Evolutionary conservation across 139 green algal genomes (phyloP), one percentile per base, ranked within the genome.

Genomic region (Deuterostichococcus epilithicus): DNA sequence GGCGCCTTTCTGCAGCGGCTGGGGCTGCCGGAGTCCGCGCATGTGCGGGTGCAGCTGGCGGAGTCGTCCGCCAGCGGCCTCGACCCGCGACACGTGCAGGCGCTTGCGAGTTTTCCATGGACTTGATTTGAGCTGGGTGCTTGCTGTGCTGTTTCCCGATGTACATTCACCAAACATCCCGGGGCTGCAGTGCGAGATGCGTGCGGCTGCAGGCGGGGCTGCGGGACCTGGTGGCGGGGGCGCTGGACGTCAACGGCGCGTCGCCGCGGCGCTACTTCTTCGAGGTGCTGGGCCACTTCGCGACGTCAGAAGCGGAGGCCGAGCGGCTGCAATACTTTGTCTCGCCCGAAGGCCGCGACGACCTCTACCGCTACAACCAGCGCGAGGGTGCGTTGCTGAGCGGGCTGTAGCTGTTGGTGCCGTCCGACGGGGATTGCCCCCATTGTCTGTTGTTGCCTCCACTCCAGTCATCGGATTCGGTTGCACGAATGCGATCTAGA

Each of bases 231-330:
- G 77, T 95, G 23, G 79, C 81, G 42, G 93, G 91, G 8, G 88
- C 87, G 18, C 68, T 99, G 70, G 95, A 98, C 77, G 70, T 98
- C 3, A 76, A 59, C 2, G 91, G 90, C 23, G 90, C 86, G 26
- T 91, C 89, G 0, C 95, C 95, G 0, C 75, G 94, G 28, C 85
- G 93, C 22, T 94, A 89, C 78, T 92, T 98, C 69, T 97, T 98
- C 78, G 84, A 97, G 88, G 88, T 91, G n/a, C 77, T 94, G 73
- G 68, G 63, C 1, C 73, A 84, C 66, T 96, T 90, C 68, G 85
- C 89, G 0, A 63, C 44, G 0, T 36, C 77, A 0, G 75, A 86
- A 63, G 34, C 82, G 34, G 90, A 98, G 79, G 72, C 65, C 25
- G 94, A 97, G 59, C 86, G 92, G 25, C 86, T 99, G 68, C 52